Evolutionary conservation across 257 asterid genomes (phyloP), one percentile per base, ranked within the genome.

Genomic region (Perilla frutescens): DNA sequence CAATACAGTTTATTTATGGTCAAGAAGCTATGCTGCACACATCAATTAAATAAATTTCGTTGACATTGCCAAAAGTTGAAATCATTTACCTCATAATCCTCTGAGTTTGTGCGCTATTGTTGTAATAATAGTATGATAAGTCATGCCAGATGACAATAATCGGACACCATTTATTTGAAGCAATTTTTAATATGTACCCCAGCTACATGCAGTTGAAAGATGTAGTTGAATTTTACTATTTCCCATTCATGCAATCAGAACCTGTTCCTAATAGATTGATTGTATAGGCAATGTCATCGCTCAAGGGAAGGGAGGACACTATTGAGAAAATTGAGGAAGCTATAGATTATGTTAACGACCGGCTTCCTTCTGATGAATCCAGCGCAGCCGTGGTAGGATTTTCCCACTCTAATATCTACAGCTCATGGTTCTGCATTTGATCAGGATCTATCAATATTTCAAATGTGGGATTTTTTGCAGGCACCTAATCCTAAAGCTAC

Each of bases 281-380:
- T 43, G 10, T 6, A 43, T 69, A 95, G 97, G 98, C 98, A 37
- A 72, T 90, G 81, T 87, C 91, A 70, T 87, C 93, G 9, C 89
- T 90, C 55, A 79, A 86, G 62, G 69, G 84, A 63, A 77, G 72
- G 69, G 92, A 84, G 75, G 83, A 81, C 77, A 68, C 78, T 0
- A 71, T 76, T 5, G 89, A 86, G 79, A 90, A 85, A 72, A 81
- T 84, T 44, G 99, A 90, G 83, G 96, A 88, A 74, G 84, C 87
- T 69, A 54, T 87, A 59, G 87, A 87, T 71, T 84, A 80, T 69
- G 81, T 84, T 26, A 78, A 82, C 8, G 78, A 82, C 8, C 79
- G 66, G 62, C 83, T 87, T 47, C 84, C 89, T 1, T 41, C 60
- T 0, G 87, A 74, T 55, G 89, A 80, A 50, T 78, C 85, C 43